Conservation (phyloP, 371 early-diverging fungal genomes). For the Mortierella sp. region DNA sequence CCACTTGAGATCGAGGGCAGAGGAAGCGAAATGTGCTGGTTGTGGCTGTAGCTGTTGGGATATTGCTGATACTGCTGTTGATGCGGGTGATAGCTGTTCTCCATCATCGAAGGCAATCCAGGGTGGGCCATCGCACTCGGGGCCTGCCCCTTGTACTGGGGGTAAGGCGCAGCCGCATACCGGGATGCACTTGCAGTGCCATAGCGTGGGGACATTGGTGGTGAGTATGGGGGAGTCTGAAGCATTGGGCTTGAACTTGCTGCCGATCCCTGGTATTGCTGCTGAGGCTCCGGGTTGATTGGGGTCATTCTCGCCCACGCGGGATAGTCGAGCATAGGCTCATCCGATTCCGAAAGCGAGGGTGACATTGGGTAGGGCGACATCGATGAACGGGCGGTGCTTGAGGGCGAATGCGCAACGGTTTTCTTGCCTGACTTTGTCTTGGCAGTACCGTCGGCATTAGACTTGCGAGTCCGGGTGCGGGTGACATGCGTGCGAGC, state of each 20-base stretch:
- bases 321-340: conserved; percentile 38
- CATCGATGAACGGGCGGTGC: conserved; percentile 40
- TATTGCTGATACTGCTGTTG: conserved; percentile 26
- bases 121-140: conserved; percentile 2
- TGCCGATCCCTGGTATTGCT: conserved; percentile 13
- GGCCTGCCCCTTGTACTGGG: conserved; percentile 26
- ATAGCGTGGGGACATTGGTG: conserved; percentile 45
- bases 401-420: conserved; percentile 31
- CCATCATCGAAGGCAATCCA: conserved; percentile 44
- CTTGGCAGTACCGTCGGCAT: conserved; percentile 7
- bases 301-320: conserved; percentile 52
- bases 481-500: conserved; percentile 35
- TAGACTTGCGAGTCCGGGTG: conserved; percentile 23
- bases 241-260: conserved; percentile 13
- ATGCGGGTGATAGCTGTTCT: conserved; percentile 42
- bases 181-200: conserved; percentile 32
- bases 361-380: conserved; percentile 53
- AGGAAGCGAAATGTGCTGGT: conserved; percentile 52
- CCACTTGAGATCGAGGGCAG: conserved; percentile 57
- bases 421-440: neutral
- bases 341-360: conserved; percentile 39
- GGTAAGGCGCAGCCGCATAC: conserved; percentile 39
- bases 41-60: conserved; percentile 4
- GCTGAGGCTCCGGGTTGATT: conserved; percentile 25
- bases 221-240: conserved; percentile 52